These are phyloP conservation scores for Warburgia ugandensis DNA, from an alignment of 164 flowering plant species.

Conservation along the genomic window DNA sequence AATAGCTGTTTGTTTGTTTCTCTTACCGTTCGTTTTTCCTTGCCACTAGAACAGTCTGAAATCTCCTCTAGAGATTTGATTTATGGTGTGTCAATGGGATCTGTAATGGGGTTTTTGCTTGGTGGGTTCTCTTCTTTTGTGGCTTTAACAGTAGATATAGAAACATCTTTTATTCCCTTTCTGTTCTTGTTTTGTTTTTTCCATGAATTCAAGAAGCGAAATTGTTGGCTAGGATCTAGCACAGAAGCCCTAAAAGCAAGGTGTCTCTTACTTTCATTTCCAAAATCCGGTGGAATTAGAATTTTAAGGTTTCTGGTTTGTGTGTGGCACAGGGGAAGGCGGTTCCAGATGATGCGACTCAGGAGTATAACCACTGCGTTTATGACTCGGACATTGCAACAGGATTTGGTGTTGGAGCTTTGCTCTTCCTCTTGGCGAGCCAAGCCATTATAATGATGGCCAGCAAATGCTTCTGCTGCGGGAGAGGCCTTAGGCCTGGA, in stretches of 20 bases:
- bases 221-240: conserved; percentile 1
- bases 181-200: not conserved
- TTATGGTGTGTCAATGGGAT: too few relatives aligned
- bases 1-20: not conserved
- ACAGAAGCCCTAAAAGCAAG: too few relatives aligned
- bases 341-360: conserved; percentile 22
- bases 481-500: conserved; percentile 64
- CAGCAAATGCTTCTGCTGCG: conserved; percentile 91
- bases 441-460: conserved; percentile 58
- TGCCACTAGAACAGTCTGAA: too few relatives aligned
- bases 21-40: too few relatives aligned
- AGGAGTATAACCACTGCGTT: conserved; percentile 45
- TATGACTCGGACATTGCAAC: conserved; percentile 88
- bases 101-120: too few relatives aligned
- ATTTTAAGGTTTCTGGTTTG: not conserved
- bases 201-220: not conserved
- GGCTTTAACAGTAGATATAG: too few relatives aligned
- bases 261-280: too few relatives aligned
- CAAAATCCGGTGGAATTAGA: not conserved
- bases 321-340: conserved; percentile 43
- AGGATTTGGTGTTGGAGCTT: conserved; percentile 74
- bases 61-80: too few relatives aligned
- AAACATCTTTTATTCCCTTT: not conserved
- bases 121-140: too few relatives aligned
- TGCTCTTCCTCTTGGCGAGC: conserved; percentile 59